Evolutionary conservation across 257 asterid species (phyloP), one percentile per base, ranked within the genome.

Genomic region (Solanum okadae): DNA sequence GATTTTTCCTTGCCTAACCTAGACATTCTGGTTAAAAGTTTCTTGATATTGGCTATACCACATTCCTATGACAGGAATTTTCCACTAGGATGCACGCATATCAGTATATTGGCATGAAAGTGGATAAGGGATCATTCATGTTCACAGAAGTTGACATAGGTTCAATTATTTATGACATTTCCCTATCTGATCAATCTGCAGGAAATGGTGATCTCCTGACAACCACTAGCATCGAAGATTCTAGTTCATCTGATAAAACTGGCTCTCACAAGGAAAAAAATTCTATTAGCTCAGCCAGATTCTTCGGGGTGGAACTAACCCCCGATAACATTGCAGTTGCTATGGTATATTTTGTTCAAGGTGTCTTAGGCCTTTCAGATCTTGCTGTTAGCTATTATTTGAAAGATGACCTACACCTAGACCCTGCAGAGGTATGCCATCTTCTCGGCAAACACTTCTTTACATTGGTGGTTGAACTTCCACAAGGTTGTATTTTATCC

Each of bases 321-420:
- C 98, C 98, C 31, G 99, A 96, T 91, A 96, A 70, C 86, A 90
- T 97, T 90, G 99, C 99, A 9, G 98, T 97, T 89, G 99, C 99
- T 40, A 95, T 95, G 99, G 99, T 97, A 88, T 97, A 97, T 91
- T 95, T 97, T 86, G 99, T 97, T 83, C 99, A 97, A 93, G 99
- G 99, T 75, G 98, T 96, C 86, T 89, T 97, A 90, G 98, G 98
- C 88, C 98, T 96, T 52, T 90, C 99, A 34, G 93, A 98, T 89
- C 95, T 97, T 88, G 99, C 99, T 88, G 98, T 96, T 88, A 96
- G 90, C 93, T 97, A 93, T 91, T 97, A 95, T 93, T 86, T 97
- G 93, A 97, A 97, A 93, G 99, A 97, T 91, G 98, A 95, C 90
- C 95, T 97, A 77, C 98, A 94, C 90, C 93, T 97, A 33, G 98